Evolutionary conservation across 768 basidiomycete genomes (phyloP).

Genomic region (Xanthoconium stramineum): DNA sequence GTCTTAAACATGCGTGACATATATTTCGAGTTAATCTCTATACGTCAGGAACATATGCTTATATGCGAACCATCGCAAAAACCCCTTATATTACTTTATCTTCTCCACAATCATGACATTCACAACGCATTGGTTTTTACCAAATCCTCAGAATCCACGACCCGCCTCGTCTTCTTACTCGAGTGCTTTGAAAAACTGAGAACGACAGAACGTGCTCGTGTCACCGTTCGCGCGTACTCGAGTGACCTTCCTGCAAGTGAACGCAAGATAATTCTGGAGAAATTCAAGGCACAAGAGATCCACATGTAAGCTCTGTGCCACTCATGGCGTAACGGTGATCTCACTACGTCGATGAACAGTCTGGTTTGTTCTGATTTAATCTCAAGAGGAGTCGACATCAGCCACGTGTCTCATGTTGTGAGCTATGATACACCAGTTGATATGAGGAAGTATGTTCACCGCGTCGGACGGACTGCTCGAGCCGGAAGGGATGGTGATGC

Average conservation of each 20-base stretch:
- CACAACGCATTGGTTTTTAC: slow-evolving; percentile 87
- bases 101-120: slow-evolving; percentile 62
- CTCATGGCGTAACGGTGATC: background rate
- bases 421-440: slow-evolving; percentile 97
- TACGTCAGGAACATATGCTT: slow-evolving; percentile 77
- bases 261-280: slow-evolving; percentile 71
- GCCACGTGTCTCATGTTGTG: slow-evolving; percentile 87
- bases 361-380: slow-evolving; percentile 96
- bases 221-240: slow-evolving; percentile 73
- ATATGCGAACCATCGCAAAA: slow-evolving; percentile 77
- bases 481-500: slow-evolving; percentile 87
- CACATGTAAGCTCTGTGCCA: slow-evolving; percentile 59
- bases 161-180: slow-evolving; percentile 76
- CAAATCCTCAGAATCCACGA: slow-evolving; percentile 91
- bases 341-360: slow-evolving; percentile 39
- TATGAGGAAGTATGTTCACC: slow-evolving; percentile 97
- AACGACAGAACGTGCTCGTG: slow-evolving; percentile 16
- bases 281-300: slow-evolving; percentile 78
- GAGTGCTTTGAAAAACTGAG: slow-evolving; percentile 70
- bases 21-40: background rate
- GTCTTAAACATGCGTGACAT: slow-evolving; percentile 15
- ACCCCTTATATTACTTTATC: slow-evolving; percentile 85
- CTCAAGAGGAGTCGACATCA: slow-evolving; percentile 93
- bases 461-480: slow-evolving; percentile 93
- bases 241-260: slow-evolving; percentile 76